A percentile compares a stretch with the other conserved stretches of the same genome.
Evolutionary conservation across 768 basidiomycete species (phyloP).

Genomic region (Hemileccinum impolitum): DNA sequence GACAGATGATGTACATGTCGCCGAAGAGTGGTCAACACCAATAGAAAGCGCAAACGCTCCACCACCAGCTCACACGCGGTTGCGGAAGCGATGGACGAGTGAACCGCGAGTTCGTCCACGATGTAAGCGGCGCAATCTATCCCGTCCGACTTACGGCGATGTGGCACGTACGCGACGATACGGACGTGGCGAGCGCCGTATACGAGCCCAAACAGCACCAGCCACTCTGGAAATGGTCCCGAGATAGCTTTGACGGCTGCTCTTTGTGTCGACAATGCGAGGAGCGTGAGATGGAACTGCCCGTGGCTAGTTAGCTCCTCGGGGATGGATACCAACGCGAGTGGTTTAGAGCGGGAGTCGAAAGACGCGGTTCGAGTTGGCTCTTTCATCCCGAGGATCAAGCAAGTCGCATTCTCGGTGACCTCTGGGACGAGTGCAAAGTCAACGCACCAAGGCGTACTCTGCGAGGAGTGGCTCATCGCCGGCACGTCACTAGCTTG

Average conservation of each 20-base stretch:
- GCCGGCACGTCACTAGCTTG: slow-evolving; percentile 6
- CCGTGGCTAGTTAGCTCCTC: slow-evolving; percentile 10
- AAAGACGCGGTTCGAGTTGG: not conserved
- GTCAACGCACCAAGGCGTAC: not conserved
- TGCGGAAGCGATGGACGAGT: not conserved
- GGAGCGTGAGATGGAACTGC: slow-evolving; percentile 11
- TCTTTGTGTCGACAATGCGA: slow-evolving; percentile 7
- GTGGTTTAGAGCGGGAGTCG: not conserved
- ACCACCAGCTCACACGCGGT: slow-evolving; percentile 9
- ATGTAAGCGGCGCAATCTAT: slow-evolving; percentile 13
- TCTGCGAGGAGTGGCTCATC: not conserved
- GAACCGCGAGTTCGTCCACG: slow-evolving; percentile 22
- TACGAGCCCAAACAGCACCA: slow-evolving; percentile 24
- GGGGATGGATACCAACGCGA: slow-evolving; percentile 5
- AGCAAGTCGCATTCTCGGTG: not conserved
- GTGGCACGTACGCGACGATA: slow-evolving; percentile 22
- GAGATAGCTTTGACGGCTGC: not conserved
- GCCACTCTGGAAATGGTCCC: slow-evolving; percentile 23
- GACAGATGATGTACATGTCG: slow-evolving; percentile 16
- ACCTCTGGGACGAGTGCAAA: slow-evolving; percentile 14
- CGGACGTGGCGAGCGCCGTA: slow-evolving; percentile 16
- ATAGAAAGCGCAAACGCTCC: slow-evolving; percentile 18
- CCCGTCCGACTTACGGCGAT: slow-evolving; percentile 1
- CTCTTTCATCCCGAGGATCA: slow-evolving; percentile 19
- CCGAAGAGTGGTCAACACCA: slow-evolving; percentile 19